Base-by-base conservation (phyloP, 371 early-diverging fungal species). In the Haplosporangium sp. region DNA sequence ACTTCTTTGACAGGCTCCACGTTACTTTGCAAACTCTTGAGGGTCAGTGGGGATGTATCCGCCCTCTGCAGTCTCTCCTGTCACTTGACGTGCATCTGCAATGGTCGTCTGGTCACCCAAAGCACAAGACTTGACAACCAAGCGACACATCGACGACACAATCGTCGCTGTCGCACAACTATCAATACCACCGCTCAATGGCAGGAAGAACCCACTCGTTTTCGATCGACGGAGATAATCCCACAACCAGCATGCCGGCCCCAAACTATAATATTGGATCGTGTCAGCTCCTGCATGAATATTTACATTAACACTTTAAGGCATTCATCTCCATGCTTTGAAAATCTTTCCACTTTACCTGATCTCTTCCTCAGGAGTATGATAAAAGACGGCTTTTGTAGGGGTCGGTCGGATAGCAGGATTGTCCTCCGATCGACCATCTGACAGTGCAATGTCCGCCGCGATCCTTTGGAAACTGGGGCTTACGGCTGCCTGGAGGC, bases 231-330 rank as follows among this genome's bases (percentile, higher is more conserved):
- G 89, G 53, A 99, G 85, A 74, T 99, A 99, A 80, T 99, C 99
- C 99, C 99, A 99, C 18, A 98, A 86, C 99, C 99, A 99, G 85
- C 99, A 98, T 0, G 99, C 98, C 20, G 98, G 98, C 16, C 99
- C 99, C 45, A 94, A 73, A 11, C 92, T 89, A 59, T 65, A 37
- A 1, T 10, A 43, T 10, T 11, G 9, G 12, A 48, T 6, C 55
- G 42, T 1, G 29, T 29, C 29, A 46, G 13, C 2, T 1, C 42
- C 9, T 42, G 46, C 18, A 54, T 37, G 18, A 10, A 13, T 6
- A 41, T 21, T 1, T 53, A 1, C 0, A 3, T 6, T n/a, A 7
- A 14, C 4, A n/a, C 12, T 11, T 21, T 40, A 43, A 16, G 18
- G 40, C 20, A 42, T 0, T n/a, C 51, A 18, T 14, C 37, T 6